Evolutionary conservation across 2,329 filamentous ascomycete species (phyloP), one percentile per base, ranked within the genome.

Genomic region (Botrytis porri): DNA sequence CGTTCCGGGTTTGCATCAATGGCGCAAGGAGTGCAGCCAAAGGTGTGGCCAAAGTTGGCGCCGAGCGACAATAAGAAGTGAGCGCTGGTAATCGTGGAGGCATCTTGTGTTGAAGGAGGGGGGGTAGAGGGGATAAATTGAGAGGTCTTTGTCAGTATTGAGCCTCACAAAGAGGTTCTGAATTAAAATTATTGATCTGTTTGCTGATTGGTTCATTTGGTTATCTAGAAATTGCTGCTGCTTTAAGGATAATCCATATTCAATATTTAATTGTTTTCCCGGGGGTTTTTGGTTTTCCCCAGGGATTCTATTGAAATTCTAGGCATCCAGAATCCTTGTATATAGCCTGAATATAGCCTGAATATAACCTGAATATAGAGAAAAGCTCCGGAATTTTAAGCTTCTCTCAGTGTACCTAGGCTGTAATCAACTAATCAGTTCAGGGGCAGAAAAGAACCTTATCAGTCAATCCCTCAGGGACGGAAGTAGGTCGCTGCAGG

Each of bases 1-100:
- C 92, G 80, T 88, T 86, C 79, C 94, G 90, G 71, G 85, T 86
- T 82, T 91, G 89, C 74, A 88, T 82, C 51, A 87, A 85, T 12
- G 83, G 82, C 51, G 82, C 73, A 48, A 83, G 78, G 72, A 90
- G 84, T 39, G 85, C 83, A 69, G 85, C 83, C 74, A 90, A 84
- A 72, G 87, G 84, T 37, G 83, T 82, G 25, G 83, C 81, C 72
- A 88, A 79, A 7, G 84, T 83, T 39, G 79, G 77, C 29, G 76
- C 78, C 61, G 76, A 78, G 71, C 76, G 78, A 80, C 76, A 81
- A 81, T 75, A 80, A 62, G 80, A 76, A 75, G 81, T 74, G 51
- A 81, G 77, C 39, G 77, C 73, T 74, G 85, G 83, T 81, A 86
- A 81, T 80, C 84, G 84, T 74, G 85, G 85, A 79, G 85, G 84